Evolutionary conservation across 108 stramenopile species (phyloP), one percentile per base, ranked within the genome.

Genomic region (Cyclostephanos tholiformis): DNA sequence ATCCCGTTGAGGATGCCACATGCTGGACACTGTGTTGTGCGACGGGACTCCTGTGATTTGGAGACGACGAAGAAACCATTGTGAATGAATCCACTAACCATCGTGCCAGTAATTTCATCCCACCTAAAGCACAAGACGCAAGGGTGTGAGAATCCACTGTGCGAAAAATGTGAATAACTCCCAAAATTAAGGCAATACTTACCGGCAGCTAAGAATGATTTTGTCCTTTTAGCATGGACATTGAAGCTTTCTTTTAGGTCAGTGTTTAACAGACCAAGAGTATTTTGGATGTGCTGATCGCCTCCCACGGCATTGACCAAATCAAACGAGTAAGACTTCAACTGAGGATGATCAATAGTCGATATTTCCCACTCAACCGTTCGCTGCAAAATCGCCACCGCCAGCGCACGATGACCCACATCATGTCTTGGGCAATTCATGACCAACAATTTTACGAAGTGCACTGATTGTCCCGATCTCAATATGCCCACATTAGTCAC

Each of bases 41-140:
- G 29, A 12, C 39, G 4, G 52, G n/a, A 17, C 36, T 59, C 60
- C 26, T 32, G 12, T 57, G 16, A 29, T 48, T 39, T 16, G 62
- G 57, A 44, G 50, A 39, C 52, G 63, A 27, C 27, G 69, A 36
- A 19, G 63, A 63, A 6, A 63, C 55, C 19, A 65, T 56, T 19
- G 69, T 71, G 35, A 59, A 77, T 26, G 76, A 69, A 65, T 77
- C 76, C 17, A 77, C 69, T 38, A 77, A 50, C 76, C 76, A 77
- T 49, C 76, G 76, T 26, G 76, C 69, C 35, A 77, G 46, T 22
- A 77, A 27, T 65, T 77, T 77, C 76, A 77, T 77, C 41, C 76
- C 76, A 4, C 69, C 69, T 29, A 57, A 23, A 43, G 67, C 51
- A 13, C 38, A 43, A 41, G 57, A 58, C 16, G n/a, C 14, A 36